These are phyloP conservation scores for Fragosphaeria purpurea DNA, from an alignment of 2,329 filamentous ascomycete genomes.

Conservation along the genomic window DNA sequence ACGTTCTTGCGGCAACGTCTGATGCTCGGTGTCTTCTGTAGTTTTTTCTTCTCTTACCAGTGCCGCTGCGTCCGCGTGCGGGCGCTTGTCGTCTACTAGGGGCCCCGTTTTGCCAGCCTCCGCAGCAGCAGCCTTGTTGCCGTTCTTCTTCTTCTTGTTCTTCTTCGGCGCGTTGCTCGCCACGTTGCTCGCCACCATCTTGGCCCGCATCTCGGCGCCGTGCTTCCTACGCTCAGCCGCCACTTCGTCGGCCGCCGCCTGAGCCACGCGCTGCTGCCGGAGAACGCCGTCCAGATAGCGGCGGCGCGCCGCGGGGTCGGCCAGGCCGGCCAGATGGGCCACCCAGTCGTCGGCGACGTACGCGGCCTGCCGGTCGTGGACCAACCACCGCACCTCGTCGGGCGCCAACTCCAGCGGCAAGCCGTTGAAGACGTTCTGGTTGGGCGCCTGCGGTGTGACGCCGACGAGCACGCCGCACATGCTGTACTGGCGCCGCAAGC, in stretches of 20 bases:
- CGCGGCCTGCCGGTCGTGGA: conserved; percentile 66
- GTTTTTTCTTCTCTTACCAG: too few relatives aligned
- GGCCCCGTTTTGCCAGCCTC: not conserved
- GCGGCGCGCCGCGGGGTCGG: conserved; percentile 45
- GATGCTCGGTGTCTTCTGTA: too few relatives aligned
- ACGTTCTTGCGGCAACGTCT: not conserved
- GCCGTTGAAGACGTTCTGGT: conserved; percentile 89
- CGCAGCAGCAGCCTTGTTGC: not conserved
- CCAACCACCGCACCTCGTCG: conserved; percentile 75
- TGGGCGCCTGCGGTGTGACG: conserved; percentile 81
- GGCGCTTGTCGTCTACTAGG: not conserved
- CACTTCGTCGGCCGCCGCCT: conserved; percentile 27
- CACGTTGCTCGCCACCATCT: not conserved
- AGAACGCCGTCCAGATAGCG: conserved; percentile 53
- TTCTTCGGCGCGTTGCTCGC: not conserved
- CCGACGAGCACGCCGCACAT: conserved; percentile 82
- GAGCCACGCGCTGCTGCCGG: conserved; percentile 31
- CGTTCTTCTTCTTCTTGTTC: not conserved
- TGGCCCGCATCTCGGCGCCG: conserved; percentile 11
- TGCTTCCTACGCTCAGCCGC: conserved; percentile 21
- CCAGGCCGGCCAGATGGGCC: conserved; percentile 57
- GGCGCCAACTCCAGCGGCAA: conserved; percentile 82
- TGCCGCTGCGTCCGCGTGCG: too few relatives aligned
- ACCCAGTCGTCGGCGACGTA: conserved; percentile 74
- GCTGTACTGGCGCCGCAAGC: conserved; percentile 68